Percentiles rank a stretch among this genome's conserved stretches.
Evolutionary conservation across 1,284 basidiomycete genomes (phyloP).

Genomic region (Heterobasidion occidentale): DNA sequence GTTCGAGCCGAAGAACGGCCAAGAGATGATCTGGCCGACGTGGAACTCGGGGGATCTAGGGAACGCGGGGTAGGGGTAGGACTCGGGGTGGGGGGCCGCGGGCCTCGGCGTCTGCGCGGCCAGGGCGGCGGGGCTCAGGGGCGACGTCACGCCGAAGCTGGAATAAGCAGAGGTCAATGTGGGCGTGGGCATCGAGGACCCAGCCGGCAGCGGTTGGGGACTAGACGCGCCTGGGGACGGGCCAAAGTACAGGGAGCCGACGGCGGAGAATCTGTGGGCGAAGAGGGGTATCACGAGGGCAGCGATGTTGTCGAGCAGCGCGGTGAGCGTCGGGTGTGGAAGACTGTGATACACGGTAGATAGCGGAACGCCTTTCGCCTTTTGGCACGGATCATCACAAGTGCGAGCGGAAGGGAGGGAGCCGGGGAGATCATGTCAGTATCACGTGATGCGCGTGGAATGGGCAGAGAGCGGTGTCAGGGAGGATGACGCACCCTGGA

Average conservation of each 20-base stretch:
- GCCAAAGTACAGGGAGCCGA: conserved; percentile 66
- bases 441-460: conserved; percentile 15
- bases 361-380: conserved; percentile 68
- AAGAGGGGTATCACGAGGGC: conserved; percentile 62
- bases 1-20: conserved; percentile 80
- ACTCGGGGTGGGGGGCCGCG: neutral
- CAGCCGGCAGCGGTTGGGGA: conserved; percentile 6
- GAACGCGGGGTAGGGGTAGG: conserved; percentile 1
- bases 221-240: conserved; percentile 20
- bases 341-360: conserved; percentile 60
- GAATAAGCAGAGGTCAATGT: conserved; percentile 8
- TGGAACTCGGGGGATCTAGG: conserved; percentile 33
- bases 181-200: conserved; percentile 12
- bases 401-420: neutral
- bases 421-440: neutral
- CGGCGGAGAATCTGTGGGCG: conserved; percentile 60
- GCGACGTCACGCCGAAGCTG: conserved; percentile 21
- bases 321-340: conserved; percentile 49
- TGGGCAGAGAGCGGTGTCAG: neutral
- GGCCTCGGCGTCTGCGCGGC: neutral
- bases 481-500: conserved; percentile 48
- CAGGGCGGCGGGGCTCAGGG: conserved; percentile 14
- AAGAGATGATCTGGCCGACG: conserved; percentile 74
- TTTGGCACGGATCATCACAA: neutral
- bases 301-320: conserved; percentile 61